phyloP scores from a whole-genome alignment of 2,329 filamentous ascomycete genomes.

The Colletotrichum acutatum region DNA sequence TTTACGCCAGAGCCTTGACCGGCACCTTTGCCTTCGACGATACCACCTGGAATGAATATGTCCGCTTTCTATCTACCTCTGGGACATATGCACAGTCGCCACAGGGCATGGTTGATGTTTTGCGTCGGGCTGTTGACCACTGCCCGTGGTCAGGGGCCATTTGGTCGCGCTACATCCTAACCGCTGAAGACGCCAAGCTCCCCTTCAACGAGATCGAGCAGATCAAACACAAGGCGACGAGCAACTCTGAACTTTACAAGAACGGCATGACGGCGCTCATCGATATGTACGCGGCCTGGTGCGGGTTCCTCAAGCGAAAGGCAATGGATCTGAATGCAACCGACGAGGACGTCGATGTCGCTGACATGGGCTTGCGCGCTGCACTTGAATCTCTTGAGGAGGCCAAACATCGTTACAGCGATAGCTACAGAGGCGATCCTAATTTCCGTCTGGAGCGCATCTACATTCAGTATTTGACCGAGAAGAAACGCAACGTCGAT shows the following conservation, averaged over 20 bases:
- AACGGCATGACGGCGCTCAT: slow-evolving; percentile 89
- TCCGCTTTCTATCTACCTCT: slow-evolving; percentile 75
- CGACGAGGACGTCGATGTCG: slow-evolving; percentile 88
- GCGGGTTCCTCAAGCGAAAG: slow-evolving; percentile 87
- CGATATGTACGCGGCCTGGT: slow-evolving; percentile 94
- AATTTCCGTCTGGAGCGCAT: slow-evolving; percentile 91
- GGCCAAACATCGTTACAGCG: slow-evolving; percentile 78
- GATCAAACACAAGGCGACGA: slow-evolving; percentile 93
- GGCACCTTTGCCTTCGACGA: slow-evolving; percentile 78
- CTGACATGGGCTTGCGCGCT: slow-evolving; percentile 87
- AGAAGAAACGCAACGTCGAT: slow-evolving; percentile 81
- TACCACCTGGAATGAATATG: slow-evolving; percentile 83
- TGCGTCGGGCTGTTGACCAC: slow-evolving; percentile 86
- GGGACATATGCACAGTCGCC: slow-evolving; percentile 51
- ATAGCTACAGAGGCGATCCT: slow-evolving; percentile 85
- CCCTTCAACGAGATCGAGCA: slow-evolving; percentile 84
- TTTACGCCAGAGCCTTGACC: slow-evolving; percentile 83
- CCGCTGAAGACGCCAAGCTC: slow-evolving; percentile 81
- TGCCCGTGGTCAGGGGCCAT: slow-evolving; percentile 93
- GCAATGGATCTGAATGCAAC: slow-evolving; percentile 79
- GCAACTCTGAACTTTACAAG: slow-evolving; percentile 84
- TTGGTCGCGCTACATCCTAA: slow-evolving; percentile 90
- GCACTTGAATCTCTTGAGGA: slow-evolving; percentile 89
- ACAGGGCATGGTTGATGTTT: slow-evolving; percentile 71
- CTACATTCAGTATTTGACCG: slow-evolving; percentile 89